Percentiles rank a stretch among this genome's conserved stretches.
These are phyloP conservation scores for Castanopsis chinensis DNA, from an alignment of 306 rosid genomes.

Conservation along the genomic window DNA sequence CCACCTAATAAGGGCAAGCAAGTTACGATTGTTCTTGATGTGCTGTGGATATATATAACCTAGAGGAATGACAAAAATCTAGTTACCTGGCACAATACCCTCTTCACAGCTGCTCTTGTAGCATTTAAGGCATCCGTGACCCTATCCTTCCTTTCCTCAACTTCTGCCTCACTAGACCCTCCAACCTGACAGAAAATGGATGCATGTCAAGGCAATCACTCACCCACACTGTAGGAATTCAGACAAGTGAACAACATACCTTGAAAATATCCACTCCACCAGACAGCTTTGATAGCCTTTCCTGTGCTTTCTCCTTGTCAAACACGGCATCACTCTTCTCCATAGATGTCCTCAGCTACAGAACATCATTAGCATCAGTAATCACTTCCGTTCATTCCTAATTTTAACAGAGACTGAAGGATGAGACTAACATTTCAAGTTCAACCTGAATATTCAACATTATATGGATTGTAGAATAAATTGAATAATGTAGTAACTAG, in stretches of 20 bases:
- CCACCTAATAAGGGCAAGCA: slow-evolving; percentile 61
- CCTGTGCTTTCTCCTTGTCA: slow-evolving; percentile 96
- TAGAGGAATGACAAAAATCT: not conserved
- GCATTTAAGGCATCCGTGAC: slow-evolving; percentile 97
- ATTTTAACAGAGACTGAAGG: not conserved
- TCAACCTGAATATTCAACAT: not conserved
- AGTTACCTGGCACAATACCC: slow-evolving; percentile 88
- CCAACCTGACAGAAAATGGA: slow-evolving; percentile 64
- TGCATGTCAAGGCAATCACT: slow-evolving; percentile 7
- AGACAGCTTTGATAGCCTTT: slow-evolving; percentile 82
- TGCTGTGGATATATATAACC: not conserved
- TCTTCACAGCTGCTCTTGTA: slow-evolving; percentile 92
- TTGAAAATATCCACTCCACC: slow-evolving; percentile 97
- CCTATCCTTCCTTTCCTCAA: slow-evolving; percentile 95
- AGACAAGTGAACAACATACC: slow-evolving; percentile 39
- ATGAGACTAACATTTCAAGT: not conserved
- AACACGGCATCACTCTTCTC: slow-evolving; percentile 67
- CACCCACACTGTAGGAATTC: not conserved
- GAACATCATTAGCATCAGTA: slow-evolving; percentile 15
- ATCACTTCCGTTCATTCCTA: not conserved
- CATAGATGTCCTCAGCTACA: slow-evolving; percentile 71
- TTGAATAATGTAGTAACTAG: not conserved
- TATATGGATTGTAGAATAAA: not conserved
- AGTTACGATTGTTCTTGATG: not conserved
- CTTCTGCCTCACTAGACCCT: slow-evolving; percentile 90